Evolutionary conservation across 345 rosid genomes (phyloP), one percentile per base, ranked within the genome.

Genomic region (Pugionium dolabratum): DNA sequence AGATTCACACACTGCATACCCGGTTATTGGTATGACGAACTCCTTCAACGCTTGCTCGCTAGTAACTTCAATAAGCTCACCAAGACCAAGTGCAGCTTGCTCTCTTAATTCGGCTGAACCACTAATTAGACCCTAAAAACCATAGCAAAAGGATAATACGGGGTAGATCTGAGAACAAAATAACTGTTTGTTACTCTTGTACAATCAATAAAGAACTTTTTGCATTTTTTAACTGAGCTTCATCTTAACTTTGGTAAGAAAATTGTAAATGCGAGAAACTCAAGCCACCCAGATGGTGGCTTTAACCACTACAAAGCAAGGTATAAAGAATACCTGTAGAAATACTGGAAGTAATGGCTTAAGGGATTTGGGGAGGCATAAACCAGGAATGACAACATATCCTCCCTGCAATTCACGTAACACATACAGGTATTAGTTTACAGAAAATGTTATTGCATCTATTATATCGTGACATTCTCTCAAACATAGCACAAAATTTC

Each of bases 21-120:
- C 99, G 39, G 99, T 94, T 75, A 94, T 85, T 9, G 88, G 96
- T 69, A 94, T 94, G 73, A 90, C 97, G 48, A 90, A 90, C 72
- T 84, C 97, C 81, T 81, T 94, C 55, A 94, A 64, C 6, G 90
- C 77, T 76, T 83, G 83, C 77, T 94, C 99, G 45, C 97, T 90
- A 43, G 99, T 94, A 73, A 90, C 95, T 82, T 94, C 97, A 74
- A 94, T 81, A 59, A 94, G 95, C 82, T 94, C 97, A 61, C 99
- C 99, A 56, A 94, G 95, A 73, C 99, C 97, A 63, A 90, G 61
- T 8, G 99, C 97, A 44, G 99, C 99, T 79, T 90, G 99, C 83
- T 90, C 96, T 74, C 97, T 82, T 64, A 90, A 58, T 50, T 94
- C 99, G 3, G 97, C 90, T 54, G 97, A 90, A 59, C 97, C 96